Base-by-base conservation (phyloP, 2,329 filamentous ascomycete genomes). In the Clonostachys rhizophaga region DNA sequence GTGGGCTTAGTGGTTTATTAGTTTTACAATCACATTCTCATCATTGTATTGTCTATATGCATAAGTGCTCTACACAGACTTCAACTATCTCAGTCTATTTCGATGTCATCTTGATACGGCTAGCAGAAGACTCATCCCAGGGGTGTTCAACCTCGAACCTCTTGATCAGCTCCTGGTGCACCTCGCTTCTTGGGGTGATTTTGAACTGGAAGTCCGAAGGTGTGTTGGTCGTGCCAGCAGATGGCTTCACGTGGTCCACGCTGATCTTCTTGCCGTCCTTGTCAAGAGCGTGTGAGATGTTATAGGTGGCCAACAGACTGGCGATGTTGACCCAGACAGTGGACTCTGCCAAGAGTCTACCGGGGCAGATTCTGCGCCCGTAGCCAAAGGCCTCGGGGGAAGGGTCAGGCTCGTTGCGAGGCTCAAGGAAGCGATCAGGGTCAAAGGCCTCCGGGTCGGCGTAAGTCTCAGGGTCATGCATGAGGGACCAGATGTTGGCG, bases 251-350 rank as follows among this genome's bases (percentile, higher is more conserved):
- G 10, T 43, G 11, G 4, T 49, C 48, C 16, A 45, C 42, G 34
- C 42, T 46, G 36, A 36, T 20, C 18, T 47, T 49, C 5, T 43
- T 39, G 3, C 63, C 63, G 0, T 65, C 65, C 37, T 65, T 58
- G 36, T 66, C 61, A 4, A 64, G 50, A 0, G 52, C 50, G 44
- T 68, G 68, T 9, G 40, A 49, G 8, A 75, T 60, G 6, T 64
- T 59, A 47, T 76, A 74, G 0, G 68, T 66, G 0, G 71, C 58
- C 12, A 78, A 57, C 0, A 63, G 57, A 40, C 69, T 68, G 2
- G 63, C 70, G 20, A 55, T 47, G 43, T 48, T 55, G 34, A 56
- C 44, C 35, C 39, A 58, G 5, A 58, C 17, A 16, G 47, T 48
- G 7, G 43, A 46, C 9, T 56, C 55, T 9, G 53, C 54, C 6